Evolutionary conservation across 257 asterid species (phyloP), one percentile per base, ranked within the genome.

Genomic region (Marsdenia floribunda): DNA sequence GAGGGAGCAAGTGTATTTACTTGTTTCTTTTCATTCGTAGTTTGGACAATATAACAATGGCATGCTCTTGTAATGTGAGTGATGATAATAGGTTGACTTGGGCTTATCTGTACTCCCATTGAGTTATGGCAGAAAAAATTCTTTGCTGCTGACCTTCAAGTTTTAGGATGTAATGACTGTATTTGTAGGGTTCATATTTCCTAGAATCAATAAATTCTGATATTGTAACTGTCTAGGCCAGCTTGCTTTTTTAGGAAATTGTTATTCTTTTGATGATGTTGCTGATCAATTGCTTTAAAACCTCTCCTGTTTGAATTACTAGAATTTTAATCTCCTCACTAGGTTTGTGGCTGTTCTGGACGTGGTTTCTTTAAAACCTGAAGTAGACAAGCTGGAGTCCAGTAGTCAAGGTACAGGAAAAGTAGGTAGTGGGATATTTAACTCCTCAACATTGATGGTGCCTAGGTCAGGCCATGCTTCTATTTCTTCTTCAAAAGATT

Each of bases 321-420:
- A 24, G 29, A 58, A 57, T 72, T 22, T 54, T 21, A 33, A 49
- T 2, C 69, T 58, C 64, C 5, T 74, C 81, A 75, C 58, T 89
- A 94, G 99, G 87, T 90, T 92, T 76, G 91, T 95, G 71, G 83
- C 90, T 58, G 85, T 88, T 77, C 83, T 95, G 88, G 99, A 95
- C 76, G 97, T 85, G 81, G 83, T 75, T 81, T 83, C 97, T 29
- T 78, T 92, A 89, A 95, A 95, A 90, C 99, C 97, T 40, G 91
- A 82, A 60, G 81, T 75, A 73, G 96, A 89, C 65, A 88, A 86
- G 76, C 81, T 83, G 46, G 89, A 87, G 77, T 83, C 80, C 67
- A 54, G 70, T 58, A 64, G 60, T 74, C 85, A 77, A 75, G 81
- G 61, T 22, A 80, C 80, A 19, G 79, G 79, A 80, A 85, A 83